Evolutionary conservation across 345 rosid species (phyloP), one percentile per base, ranked within the genome.

Genomic region (Schrenkiella parvula): DNA sequence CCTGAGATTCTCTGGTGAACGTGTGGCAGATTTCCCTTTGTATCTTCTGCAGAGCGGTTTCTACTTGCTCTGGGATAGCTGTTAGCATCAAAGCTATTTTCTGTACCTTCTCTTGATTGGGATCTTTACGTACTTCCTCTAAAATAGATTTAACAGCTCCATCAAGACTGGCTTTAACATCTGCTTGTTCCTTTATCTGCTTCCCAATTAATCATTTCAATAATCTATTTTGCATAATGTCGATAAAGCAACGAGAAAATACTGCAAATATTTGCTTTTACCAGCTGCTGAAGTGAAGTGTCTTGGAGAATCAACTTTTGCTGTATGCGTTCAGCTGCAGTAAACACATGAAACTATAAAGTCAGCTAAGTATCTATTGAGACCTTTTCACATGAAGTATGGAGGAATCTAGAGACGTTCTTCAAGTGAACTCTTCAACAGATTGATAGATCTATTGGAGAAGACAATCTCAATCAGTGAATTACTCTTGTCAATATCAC

Each of bases 141-240:
- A 86, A 82, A 68, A 90, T 59, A 42, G 85, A 82, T 80, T 82
- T 86, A 79, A 88, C 80, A 77, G 87, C 78, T 64, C 78, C 88
- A 65, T 78, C 83, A 65, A 88, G 61, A 72, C 84, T 82, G 46
- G 72, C 65, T 85, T 90, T 88, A 62, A 79, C 61, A 64, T 80
- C 88, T 56, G 84, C 91, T 47, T 87, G 92, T 64, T 83, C 88
- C 80, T 86, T 88, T 34, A 69, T 81, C 96, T 92, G 84, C 67
- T 82, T 73, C 34, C 69, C 75, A 46, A 71, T 34, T 38, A 70
- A 65, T 62, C 72, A 64, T 69, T 58, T 41, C 63, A 51, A 71
- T 78, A 66, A 66, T 59, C 51, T 47, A 38, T 23, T 68, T 44
- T 54, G 57, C 37, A 31, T 22, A 70, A 15, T 26, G 56, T 60